Evolutionary conservation across 768 basidiomycete species (phyloP).

Genomic region (Postia placenta): DNA sequence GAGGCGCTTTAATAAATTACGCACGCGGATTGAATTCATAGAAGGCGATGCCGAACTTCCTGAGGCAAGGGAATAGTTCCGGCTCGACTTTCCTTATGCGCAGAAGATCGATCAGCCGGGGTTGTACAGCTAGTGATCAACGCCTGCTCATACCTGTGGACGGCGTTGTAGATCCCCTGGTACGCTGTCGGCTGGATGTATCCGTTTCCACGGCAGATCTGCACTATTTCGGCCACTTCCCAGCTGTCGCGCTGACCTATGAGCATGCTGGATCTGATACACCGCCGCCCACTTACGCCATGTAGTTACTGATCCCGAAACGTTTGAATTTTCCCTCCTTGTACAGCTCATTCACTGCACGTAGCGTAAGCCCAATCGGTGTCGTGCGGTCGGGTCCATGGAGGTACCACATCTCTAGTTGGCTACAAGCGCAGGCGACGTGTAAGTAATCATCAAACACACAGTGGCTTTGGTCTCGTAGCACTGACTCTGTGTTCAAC

Average conservation of each 20-base stretch:
- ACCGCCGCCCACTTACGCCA: constrained; percentile 24
- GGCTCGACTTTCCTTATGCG: constrained; percentile 27
- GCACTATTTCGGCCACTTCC: constrained; percentile 40
- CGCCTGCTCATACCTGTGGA: constrained; percentile 33
- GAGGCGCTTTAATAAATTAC: constrained; percentile 8
- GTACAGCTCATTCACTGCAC: constrained; percentile 40
- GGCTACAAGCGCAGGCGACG: constrained; percentile 5
- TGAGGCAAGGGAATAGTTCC: constrained; percentile 37
- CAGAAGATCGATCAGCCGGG: neutral
- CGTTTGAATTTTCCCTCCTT: constrained; percentile 45
- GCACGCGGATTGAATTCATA: constrained; percentile 35
- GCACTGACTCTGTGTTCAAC: constrained; percentile 38
- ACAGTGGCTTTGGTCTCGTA: neutral
- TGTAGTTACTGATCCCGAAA: constrained; percentile 38
- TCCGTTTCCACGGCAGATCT: constrained; percentile 33
- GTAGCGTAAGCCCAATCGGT: constrained; percentile 39
- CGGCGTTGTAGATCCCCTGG: constrained; percentile 41
- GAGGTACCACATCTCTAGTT: constrained; percentile 41
- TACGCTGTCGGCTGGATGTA: constrained; percentile 44
- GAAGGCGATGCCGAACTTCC: constrained; percentile 34
- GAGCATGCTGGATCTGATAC: neutral
- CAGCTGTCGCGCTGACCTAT: constrained; percentile 14
- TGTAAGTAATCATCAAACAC: neutral
- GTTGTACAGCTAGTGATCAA: constrained; percentile 13
- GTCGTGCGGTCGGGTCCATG: constrained; percentile 38